These are phyloP conservation scores for Didymella pinodella DNA, from an alignment of 2,329 filamentous ascomycete genomes.

Conservation along the genomic window DNA sequence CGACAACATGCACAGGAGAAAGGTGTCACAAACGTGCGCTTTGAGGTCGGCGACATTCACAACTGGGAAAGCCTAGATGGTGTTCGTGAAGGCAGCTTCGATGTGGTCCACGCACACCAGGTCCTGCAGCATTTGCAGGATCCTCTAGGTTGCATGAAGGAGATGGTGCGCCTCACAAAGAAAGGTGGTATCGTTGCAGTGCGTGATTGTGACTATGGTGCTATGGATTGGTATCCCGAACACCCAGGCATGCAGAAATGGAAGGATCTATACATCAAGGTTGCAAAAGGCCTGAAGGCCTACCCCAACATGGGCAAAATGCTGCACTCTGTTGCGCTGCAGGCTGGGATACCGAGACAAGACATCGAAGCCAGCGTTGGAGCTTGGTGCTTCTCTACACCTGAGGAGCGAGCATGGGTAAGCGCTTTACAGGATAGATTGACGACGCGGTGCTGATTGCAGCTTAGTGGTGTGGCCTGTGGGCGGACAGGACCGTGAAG, in stretches of 20 bases:
- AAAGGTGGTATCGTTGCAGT: conserved; percentile 62
- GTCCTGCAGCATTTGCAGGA: conserved; percentile 64
- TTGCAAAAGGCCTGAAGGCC: conserved; percentile 42
- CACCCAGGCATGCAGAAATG: conserved; percentile 46
- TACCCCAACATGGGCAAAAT: conserved; percentile 48
- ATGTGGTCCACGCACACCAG: conserved; percentile 67
- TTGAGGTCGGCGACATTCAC: conserved; percentile 54
- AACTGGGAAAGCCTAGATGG: conserved; percentile 55
- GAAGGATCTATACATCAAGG: conserved; percentile 45
- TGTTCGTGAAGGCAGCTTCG: conserved; percentile 55
- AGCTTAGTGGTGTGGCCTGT: conserved; percentile 50
- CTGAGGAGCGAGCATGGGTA: conserved; percentile 46
- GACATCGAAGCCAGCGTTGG: conserved; percentile 52
- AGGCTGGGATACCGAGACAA: conserved; percentile 50
- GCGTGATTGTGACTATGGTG: conserved; percentile 48
- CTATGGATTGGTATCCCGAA: conserved; percentile 52
- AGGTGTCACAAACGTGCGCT: conserved; percentile 52
- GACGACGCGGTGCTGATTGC: background rate
- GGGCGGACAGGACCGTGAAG: conserved; percentile 49
- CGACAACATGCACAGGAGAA: conserved; percentile 46
- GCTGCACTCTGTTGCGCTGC: conserved; percentile 49
- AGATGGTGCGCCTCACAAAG: conserved; percentile 64
- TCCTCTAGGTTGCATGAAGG: conserved; percentile 59
- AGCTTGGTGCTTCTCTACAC: conserved; percentile 55
- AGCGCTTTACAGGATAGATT: background rate